phyloP scores from a whole-genome alignment of 176 grass and related monocot species.

The Oryza brachyantha region DNA sequence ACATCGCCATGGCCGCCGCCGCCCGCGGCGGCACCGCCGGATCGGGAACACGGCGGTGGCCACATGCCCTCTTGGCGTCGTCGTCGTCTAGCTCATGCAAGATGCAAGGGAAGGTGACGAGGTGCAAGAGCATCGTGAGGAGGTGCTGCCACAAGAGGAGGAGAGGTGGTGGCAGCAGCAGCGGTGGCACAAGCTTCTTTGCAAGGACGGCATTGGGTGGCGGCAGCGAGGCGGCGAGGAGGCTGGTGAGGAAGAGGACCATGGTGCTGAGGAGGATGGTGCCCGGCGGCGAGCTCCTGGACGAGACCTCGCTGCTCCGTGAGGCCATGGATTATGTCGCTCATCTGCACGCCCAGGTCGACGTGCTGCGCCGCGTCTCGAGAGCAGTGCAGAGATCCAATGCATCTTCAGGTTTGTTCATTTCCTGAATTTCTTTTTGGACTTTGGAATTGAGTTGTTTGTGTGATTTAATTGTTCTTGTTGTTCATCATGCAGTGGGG shows the following conservation, averaged over 20 bases:
- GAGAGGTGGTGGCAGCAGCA: background rate
- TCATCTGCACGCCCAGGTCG: conserved; percentile 61
- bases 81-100: background rate
- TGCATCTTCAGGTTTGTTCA: conserved; percentile 7
- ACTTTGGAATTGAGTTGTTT: background rate
- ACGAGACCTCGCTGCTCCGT: conserved; percentile 46
- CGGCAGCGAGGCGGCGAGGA: conserved; percentile 46
- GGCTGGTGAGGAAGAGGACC: conserved; percentile 61
- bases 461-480: background rate
- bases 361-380: conserved; percentile 54
- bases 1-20: conserved; percentile 60
- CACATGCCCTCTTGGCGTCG: conserved; percentile 28
- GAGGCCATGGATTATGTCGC: conserved; percentile 73
- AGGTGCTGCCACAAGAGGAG: conserved; percentile 10
- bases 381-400: conserved; percentile 28
- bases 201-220: background rate
- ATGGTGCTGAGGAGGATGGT: conserved; percentile 57
- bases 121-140: conserved; percentile 39
- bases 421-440: background rate
- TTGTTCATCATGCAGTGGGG: background rate
- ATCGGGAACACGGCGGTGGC: conserved; percentile 22
- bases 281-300: conserved; percentile 59
- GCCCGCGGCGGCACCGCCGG: conserved; percentile 11
- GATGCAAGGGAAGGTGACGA: background rate
- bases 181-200: background rate